Percentiles rank a stretch among this genome's conserved stretches.
Evolutionary conservation across 441 rosid species (phyloP).

Genomic region (Populus hybrid): DNA sequence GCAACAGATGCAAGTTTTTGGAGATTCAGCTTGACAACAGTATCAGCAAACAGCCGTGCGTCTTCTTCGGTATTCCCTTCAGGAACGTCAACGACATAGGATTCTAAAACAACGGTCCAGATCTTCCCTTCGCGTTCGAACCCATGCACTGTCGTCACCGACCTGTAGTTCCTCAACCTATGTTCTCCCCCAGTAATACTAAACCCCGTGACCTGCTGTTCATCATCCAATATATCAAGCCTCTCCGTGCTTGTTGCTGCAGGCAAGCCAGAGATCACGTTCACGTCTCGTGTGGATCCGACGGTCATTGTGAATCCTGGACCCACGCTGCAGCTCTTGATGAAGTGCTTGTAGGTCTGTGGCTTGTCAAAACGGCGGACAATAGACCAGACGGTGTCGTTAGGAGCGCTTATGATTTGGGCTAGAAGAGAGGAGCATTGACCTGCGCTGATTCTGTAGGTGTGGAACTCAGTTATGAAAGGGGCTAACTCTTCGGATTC

Average conservation of each 20-base stretch:
- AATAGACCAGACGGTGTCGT: constrained; percentile 59
- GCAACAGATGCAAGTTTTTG: constrained; percentile 54
- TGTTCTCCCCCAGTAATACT: constrained; percentile 75
- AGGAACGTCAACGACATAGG: constrained; percentile 61
- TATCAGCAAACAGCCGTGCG: constrained; percentile 56
- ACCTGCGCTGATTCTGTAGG: constrained; percentile 40
- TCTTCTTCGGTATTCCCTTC: constrained; percentile 64
- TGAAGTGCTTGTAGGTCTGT: constrained; percentile 73
- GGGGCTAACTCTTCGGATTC: constrained; percentile 42
- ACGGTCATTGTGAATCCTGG: constrained; percentile 44
- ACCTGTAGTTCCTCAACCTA: constrained; percentile 53
- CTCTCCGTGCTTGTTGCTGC: constrained; percentile 75
- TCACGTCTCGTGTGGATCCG: constrained; percentile 66
- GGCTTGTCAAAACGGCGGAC: constrained; percentile 68
- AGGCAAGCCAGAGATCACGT: constrained; percentile 69
- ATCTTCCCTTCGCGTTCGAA: constrained; percentile 36
- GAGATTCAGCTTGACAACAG: constrained; percentile 56
- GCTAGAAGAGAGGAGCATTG: constrained; percentile 63
- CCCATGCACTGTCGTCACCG: constrained; percentile 52
- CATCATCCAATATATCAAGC: constrained; percentile 63
- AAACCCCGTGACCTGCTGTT: constrained; percentile 48
- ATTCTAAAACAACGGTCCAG: too few species aligned
- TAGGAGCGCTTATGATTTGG: constrained; percentile 55
- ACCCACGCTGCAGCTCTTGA: constrained; percentile 50
- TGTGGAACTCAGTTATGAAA: constrained; percentile 49